Conservation (phyloP, 2,329 filamentous ascomycete genomes). For the Colletotrichum viniferum region DNA sequence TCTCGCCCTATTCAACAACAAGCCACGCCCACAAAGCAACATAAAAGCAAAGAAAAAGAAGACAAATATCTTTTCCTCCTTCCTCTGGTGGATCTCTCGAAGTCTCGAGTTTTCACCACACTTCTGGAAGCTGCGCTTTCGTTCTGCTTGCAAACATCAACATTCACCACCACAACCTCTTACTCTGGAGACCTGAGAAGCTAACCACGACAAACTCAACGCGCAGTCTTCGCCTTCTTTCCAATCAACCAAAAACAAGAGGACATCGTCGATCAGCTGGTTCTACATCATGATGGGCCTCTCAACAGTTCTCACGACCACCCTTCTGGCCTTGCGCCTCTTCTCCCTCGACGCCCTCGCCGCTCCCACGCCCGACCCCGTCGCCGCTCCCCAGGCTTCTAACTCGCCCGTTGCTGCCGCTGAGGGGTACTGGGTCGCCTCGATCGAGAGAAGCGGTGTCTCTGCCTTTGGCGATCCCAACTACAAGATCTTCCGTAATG, state of each 20-base stretch:
- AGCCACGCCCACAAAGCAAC: neutral
- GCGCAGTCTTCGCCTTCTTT: constrained; percentile 3
- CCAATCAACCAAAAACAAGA: neutral
- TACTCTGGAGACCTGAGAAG: neutral
- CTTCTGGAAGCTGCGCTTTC: neutral
- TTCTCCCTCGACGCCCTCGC: constrained; percentile 37
- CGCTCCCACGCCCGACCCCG: constrained; percentile 29
- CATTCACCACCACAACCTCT: neutral
- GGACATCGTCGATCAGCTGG: constrained; percentile 32
- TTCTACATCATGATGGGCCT: constrained; percentile 48
- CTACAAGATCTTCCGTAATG: constrained; percentile 80
- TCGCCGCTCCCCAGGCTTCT: constrained; percentile 21
- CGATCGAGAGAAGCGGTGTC: constrained; percentile 71
- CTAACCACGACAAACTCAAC: neutral
- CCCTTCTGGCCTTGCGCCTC: constrained; percentile 48
- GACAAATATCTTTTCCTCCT: neutral
- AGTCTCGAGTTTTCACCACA: constrained; percentile 12
- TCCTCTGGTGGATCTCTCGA: neutral
- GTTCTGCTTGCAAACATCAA: neutral
- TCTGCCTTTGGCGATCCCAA: constrained; percentile 63
- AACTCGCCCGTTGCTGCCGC: constrained; percentile 34
- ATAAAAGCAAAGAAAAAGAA: neutral
- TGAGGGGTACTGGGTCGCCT: constrained; percentile 71
- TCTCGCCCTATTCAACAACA: neutral
- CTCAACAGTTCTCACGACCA: constrained; percentile 44